Evolutionary conservation across 495 filamentous ascomycete genomes (phyloP), one percentile per base, ranked within the genome.

Genomic region (Penicillium longicatenatum): DNA sequence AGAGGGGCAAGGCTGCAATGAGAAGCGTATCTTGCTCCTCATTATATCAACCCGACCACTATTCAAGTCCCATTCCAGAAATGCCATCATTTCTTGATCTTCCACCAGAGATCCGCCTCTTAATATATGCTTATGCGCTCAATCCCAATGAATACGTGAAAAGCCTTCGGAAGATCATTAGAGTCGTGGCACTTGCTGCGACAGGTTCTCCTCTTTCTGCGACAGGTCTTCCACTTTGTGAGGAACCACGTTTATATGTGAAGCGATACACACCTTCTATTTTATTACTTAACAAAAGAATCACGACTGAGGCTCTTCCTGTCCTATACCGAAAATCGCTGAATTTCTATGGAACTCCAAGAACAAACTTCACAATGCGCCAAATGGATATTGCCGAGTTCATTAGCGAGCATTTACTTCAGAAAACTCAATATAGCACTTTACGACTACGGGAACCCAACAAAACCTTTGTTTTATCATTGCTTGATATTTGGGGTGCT

Each of bases 301-400:
- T 67, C 31, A 58, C 58, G 1, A 24, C 6, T 7, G 61, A 69
- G 26, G 64, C 66, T 1, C 61, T 64, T 19, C 16, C 59, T 33
- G 31, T 65, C 24, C 21, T 67, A 6, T 64, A 67, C 54, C 57
- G 50, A 24, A 61, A 60, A 26, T 57, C 59, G 0, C 57, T 68
- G 43, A 52, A 22, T 4, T 54, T 66, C 6, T 37, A 57, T 14
- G 62, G 62, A 0, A 56, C 62, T 0, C 59, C 65, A 0, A 14
- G 12, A 9, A 65, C 62, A 20, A 58, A 63, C 42, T 60, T 68
- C 22, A 43, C 55, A 3, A 58, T 65, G 43, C 59, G 57, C 31
- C 59, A 59, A 29, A 62, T 68, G 59, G 62, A 65, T 50, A 63
- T 63, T 29, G 57, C 57, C 0, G 60, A 66, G 35, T 68, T 66